Evolutionary conservation across 768 basidiomycete species (phyloP), one percentile per base, ranked within the genome.

Genomic region (Lyophyllum shimeji): DNA sequence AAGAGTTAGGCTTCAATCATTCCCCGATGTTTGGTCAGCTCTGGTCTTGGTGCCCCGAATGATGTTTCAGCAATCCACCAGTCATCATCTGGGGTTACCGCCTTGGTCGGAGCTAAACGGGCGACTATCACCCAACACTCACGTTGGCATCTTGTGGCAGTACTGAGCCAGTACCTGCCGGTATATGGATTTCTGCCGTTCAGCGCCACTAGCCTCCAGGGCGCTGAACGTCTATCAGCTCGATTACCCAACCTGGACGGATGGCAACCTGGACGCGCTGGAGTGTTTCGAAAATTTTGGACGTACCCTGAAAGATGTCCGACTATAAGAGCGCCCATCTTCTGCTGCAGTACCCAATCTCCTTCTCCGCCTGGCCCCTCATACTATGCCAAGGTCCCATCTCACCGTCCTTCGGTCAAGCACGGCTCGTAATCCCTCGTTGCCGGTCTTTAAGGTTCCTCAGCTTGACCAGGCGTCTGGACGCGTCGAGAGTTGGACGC

Each of bases 371-470:
- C 15, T 37, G 33, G 53, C 50, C 58, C 51, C 50, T 58, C 55
- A 42, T 33, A 53, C 51, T 34, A 72, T 71, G 69, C 59, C 66
- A 47, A 67, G 67, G 25, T 80, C 82, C 50, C 84, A 85, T 66
- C 79, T 85, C 33, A 77, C 81, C 25, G 71, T 82, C 62, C 76
- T 86, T 55, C 74, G 81, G 53, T 67, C 74, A 49, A 78, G 76
- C 57, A 75, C 84, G 29, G 52, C 72, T 46, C 74, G 68, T 54
- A 73, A 76, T 65, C 69, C 84, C 9, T 68, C 72, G 40, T 67
- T 71, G 2, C 73, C 80, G 18, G 82, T 75, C 53, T 86, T 86
- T 71, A 76, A 74, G 66, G 61, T 85, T 42, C 82, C 84, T 29
- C 69, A 69, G 63, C 63, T 73, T 46, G 73, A 78, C 65, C 61